A percentile compares a stretch with the other conserved stretches of the same genome.
These are phyloP conservation scores for Deuterostichococcus epilithicus DNA, from an alignment of 139 green algal species.

Conservation along the genomic window DNA sequence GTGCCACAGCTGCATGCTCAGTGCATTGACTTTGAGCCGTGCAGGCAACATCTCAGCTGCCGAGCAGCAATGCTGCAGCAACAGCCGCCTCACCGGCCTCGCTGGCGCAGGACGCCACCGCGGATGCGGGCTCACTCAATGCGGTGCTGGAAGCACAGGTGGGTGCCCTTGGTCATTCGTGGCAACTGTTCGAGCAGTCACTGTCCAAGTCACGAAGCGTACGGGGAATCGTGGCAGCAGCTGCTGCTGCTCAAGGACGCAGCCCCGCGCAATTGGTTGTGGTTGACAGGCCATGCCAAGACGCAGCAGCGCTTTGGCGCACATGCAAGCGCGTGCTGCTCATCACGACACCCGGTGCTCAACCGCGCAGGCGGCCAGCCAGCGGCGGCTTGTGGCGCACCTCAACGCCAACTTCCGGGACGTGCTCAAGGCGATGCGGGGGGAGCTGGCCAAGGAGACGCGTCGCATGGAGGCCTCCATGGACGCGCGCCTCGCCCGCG, in stretches of 20 bases:
- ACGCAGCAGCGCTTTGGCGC: too few species aligned
- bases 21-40: neutral
- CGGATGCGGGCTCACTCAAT: neutral
- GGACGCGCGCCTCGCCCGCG: slow-evolving; percentile 10
- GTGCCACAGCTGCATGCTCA: too few species aligned
- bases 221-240: too few species aligned
- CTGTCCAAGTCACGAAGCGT: too few species aligned
- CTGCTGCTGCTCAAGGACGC: too few species aligned
- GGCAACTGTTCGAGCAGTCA: neutral
- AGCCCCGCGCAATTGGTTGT: too few species aligned
- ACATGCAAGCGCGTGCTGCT: too few species aligned
- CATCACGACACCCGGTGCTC: too few species aligned
- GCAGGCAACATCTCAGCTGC: neutral
- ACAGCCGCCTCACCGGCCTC: neutral
- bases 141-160: neutral
- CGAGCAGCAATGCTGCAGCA: neutral
- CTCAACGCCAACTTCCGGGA: slow-evolving; percentile 30
- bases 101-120: too few species aligned
- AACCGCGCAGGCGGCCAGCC: neutral
- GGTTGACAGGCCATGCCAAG: too few species aligned
- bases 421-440: slow-evolving; percentile 35
- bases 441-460: slow-evolving; percentile 28
- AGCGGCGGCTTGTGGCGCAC: slow-evolving; percentile 21
- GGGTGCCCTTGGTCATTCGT: too few species aligned
- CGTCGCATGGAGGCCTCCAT: slow-evolving; percentile 15